Evolutionary conservation across 495 filamentous ascomycete genomes (phyloP), one percentile per base, ranked within the genome.

Genomic region (Trichoderma orchidacearum): DNA sequence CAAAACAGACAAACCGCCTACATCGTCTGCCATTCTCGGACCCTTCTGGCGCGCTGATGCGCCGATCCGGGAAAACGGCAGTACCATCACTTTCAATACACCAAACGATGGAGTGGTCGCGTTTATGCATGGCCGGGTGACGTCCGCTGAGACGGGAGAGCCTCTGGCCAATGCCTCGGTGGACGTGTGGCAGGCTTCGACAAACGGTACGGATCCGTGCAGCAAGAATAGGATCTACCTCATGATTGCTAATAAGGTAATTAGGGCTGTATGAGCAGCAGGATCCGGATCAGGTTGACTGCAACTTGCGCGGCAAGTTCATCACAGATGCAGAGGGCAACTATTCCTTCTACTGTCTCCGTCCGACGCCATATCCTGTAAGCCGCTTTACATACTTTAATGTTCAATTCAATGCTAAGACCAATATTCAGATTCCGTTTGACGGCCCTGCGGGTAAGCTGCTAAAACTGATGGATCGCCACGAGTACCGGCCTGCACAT

Each of bases 121-220:
- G 0, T 79, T 74, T 62, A 77, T 90, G 66, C 78, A 84, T 48
- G 86, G 86, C 17, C 74, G 65, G 0, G 83, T 90, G 2, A 38
- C 81, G 3, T 80, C 84, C 53, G 75, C 71, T 57, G 60, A 61
- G 30, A 81, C 80, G 3, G 76, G 79, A 54, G 66, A 74, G 55
- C 84, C 86, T 7, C 74, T 89, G 25, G 70, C 75, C 15, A 75
- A 74, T 53, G 84, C 86, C 0, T 66, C 76, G 50, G 70, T 91
- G n/a, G 86, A 91, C 63, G 75, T 89, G 28, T 91, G 86, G 86
- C 82, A 89, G 59, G 79, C 84, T 8, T 84, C 81, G 5, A 85
- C 85, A 15, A 89, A 90, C 61, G 87, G 87, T 1, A 66, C 9
- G 5, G 18, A 0, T 3, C 5, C 25, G 5, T 27, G 8, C 2